Percentiles rank a stretch among this genome's conserved stretches.
These are phyloP conservation scores for Mucor irregularis DNA, from an alignment of 371 early-diverging fungal genomes.

Conservation along the genomic window DNA sequence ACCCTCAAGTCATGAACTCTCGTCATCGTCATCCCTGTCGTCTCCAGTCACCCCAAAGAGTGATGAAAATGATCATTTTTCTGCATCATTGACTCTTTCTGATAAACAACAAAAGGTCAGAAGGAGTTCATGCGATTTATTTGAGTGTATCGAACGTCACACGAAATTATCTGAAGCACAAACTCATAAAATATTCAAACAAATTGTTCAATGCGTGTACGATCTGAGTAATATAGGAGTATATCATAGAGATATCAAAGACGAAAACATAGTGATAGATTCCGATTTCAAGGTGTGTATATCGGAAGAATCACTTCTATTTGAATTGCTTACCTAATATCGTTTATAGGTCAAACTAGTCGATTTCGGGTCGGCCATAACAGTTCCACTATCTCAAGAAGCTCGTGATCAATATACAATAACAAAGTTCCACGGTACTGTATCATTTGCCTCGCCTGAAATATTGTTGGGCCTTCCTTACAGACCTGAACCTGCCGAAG, in stretches of 20 bases:
- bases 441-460: constrained; percentile 30
- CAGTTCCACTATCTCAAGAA: constrained; percentile 8
- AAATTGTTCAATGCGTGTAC: constrained; percentile 14
- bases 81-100: not conserved
- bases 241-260: constrained; percentile 33
- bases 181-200: constrained; percentile 14
- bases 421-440: constrained; percentile 24
- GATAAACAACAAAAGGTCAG: not conserved
- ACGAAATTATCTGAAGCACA: constrained; percentile 13
- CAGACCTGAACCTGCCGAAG: constrained; percentile 29
- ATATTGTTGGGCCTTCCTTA: constrained; percentile 17
- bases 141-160: constrained; percentile 26
- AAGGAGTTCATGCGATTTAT: constrained; percentile 18
- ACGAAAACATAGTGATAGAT: constrained; percentile 30
- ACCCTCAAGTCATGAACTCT: constrained; percentile 53
- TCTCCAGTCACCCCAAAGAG: not conserved
- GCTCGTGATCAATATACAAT: constrained; percentile 27
- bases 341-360: constrained; percentile 42
- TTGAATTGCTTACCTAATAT: not conserved
- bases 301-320: not conserved
- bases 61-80: not conserved
- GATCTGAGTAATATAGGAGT: constrained; percentile 13
- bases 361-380: constrained; percentile 63
- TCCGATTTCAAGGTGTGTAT: constrained; percentile 23
- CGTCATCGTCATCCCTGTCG: not conserved